A percentile compares a stretch with the other conserved stretches of the same genome.
Conservation (phyloP, 1,284 basidiomycete genomes). For the Exobasidium cylindrosporum region DNA sequence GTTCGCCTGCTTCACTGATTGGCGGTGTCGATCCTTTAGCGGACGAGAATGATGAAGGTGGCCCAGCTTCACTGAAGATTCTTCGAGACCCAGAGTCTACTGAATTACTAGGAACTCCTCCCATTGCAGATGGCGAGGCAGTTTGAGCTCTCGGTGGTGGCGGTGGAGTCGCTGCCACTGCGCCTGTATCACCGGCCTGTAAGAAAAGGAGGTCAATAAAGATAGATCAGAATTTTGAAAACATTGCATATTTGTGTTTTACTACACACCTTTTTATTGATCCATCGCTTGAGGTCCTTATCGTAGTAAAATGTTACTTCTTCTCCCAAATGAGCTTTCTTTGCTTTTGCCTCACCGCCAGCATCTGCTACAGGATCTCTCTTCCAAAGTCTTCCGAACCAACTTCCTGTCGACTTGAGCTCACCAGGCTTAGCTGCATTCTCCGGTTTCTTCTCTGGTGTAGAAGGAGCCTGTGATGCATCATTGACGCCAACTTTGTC, state of each 20-base stretch:
- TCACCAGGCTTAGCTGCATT: conserved; percentile 18
- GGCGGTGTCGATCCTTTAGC: conserved; percentile 28
- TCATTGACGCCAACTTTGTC: conserved; percentile 16
- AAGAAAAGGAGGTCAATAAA: not conserved
- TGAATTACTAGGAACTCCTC: conserved; percentile 18
- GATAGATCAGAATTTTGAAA: not conserved
- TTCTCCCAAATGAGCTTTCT: conserved; percentile 81
- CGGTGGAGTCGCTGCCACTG: conserved; percentile 31
- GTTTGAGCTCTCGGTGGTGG: conserved; percentile 44
- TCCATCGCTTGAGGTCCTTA: conserved; percentile 89
- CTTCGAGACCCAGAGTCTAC: not conserved
- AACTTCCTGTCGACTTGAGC: conserved; percentile 56
- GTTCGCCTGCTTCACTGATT: conserved; percentile 27
- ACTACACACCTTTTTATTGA: conserved; percentile 82
- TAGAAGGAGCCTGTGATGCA: conserved; percentile 9
- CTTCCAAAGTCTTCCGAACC: conserved; percentile 68
- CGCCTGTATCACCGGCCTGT: conserved; percentile 40
- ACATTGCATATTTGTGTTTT: not conserved
- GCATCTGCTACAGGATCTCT: conserved; percentile 56
- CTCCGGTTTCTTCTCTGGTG: conserved; percentile 1
- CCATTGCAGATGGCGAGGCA: conserved; percentile 40
- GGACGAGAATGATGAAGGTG: conserved; percentile 12
- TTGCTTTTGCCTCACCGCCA: conserved; percentile 43
- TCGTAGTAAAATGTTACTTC: conserved; percentile 90
- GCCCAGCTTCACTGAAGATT: not conserved